Evolutionary conservation across 495 filamentous ascomycete genomes (phyloP).

Genomic region (Cairneyella variabilis): DNA sequence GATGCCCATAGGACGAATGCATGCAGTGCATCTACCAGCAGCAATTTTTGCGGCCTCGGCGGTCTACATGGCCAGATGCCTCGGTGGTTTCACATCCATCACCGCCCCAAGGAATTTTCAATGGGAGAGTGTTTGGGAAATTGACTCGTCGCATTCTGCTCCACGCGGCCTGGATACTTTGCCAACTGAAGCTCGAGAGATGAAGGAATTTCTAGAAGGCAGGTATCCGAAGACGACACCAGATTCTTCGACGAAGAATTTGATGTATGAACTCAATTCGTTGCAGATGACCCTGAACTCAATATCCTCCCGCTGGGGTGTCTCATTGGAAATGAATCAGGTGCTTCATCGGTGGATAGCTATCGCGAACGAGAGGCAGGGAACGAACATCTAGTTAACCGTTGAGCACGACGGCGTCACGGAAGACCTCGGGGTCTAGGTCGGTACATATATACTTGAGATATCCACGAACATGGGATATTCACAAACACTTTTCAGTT

Average conservation of each 20-base stretch:
- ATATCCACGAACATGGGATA: too few relatives aligned
- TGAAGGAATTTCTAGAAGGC: neutral
- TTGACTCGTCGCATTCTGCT: neutral
- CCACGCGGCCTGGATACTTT: too few relatives aligned
- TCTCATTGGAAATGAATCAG: neutral
- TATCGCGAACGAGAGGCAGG: neutral
- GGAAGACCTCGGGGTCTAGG: too few relatives aligned
- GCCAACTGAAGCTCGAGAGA: neutral
- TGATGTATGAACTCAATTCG: neutral
- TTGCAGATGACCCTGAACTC: neutral
- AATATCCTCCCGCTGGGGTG: neutral
- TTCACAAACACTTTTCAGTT: too few relatives aligned
- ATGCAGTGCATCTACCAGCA: constrained; percentile 44
- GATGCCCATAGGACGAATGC: constrained; percentile 41
- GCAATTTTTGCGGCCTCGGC: constrained; percentile 43
- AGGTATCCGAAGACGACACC: neutral
- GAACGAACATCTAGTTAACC: too few relatives aligned
- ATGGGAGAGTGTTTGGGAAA: constrained; percentile 23
- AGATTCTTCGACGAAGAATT: neutral
- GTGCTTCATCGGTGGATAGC: neutral
- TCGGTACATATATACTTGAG: too few relatives aligned
- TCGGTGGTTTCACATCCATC: constrained; percentile 35
- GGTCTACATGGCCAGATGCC: constrained; percentile 39
- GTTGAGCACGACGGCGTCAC: too few relatives aligned
- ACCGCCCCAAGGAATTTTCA: constrained; percentile 37